Percentiles rank a stretch among this genome's conserved stretches.
Conservation (phyloP, 2,329 filamentous ascomycete genomes). For the Verticillium zaregamsianum region DNA sequence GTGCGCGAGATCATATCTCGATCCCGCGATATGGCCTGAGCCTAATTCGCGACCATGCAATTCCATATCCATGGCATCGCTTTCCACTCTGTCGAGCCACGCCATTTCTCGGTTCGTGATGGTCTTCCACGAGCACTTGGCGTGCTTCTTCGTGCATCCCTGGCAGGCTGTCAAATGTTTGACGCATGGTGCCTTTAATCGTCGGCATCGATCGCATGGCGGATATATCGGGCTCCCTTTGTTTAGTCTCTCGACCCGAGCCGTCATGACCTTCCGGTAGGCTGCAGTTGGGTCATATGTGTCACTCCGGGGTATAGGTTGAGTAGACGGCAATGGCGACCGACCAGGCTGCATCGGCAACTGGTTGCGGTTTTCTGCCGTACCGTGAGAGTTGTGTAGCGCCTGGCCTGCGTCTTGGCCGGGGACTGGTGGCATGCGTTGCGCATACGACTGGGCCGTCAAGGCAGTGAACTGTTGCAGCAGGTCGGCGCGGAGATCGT, state of each 20-base stretch:
- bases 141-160: conserved; percentile 86
- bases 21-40: conserved; percentile 12
- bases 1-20: conserved; percentile 10
- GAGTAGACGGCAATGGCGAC: conserved; percentile 20
- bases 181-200: conserved; percentile 74
- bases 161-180: conserved; percentile 84
- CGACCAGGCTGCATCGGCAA: conserved; percentile 18
- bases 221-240: conserved; percentile 74
- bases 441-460: conserved; percentile 15
- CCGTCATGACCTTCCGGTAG: conserved; percentile 57
- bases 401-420: conserved; percentile 15
- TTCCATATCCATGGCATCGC: conserved; percentile 22
- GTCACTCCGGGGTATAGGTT: conserved; percentile 21
- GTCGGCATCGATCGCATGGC: conserved; percentile 78
- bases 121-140: conserved; percentile 81
- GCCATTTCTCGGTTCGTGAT: conserved; percentile 67
- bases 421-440: conserved; percentile 7
- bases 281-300: conserved; percentile 21
- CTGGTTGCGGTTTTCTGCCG: conserved; percentile 17
- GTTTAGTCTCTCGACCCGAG: conserved; percentile 69
- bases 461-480: conserved; percentile 45
- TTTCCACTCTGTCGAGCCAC: conserved; percentile 25
- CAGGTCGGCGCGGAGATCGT: conserved; percentile 50
- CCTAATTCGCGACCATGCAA: conserved; percentile 19
- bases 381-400: conserved; percentile 20